Evolutionary conservation across 2,329 filamentous ascomycete genomes (phyloP), one percentile per base, ranked within the genome.

Genomic region (Phoma herbarum): DNA sequence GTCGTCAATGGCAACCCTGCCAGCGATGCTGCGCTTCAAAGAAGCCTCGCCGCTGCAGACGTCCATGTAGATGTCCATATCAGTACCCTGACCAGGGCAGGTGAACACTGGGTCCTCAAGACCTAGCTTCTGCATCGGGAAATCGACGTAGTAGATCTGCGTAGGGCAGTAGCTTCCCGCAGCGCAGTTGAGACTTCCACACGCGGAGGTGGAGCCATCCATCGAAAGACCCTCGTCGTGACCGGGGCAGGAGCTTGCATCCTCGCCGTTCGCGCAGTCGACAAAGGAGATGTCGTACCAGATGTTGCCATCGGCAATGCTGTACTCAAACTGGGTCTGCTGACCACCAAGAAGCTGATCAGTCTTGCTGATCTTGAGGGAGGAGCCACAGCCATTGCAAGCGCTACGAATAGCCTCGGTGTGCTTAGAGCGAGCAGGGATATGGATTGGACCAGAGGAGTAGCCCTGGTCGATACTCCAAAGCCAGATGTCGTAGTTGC

Each of bases 201-300:
- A 72, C 14, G 53, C 45, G 3, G 53, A 35, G 31, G 64, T 44
- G 7, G 57, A 49, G 11, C 60, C 61, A 35, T 62, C 52, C 51
- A 73, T 72, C 4, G 59, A 46, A 3, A 72, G 48, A 3, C 70
- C 69, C 26, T 61, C 61, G 14, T 63, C 61, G 14, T 68, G 64
- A 1, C 70, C 70, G 1, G 69, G 70, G 55, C 69, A 73, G 31
- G 57, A 45, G 14, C 28, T 57, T 3, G 67, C 65, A 22, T 50
- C 60, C 41, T 69, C 57, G 37, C 64, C 68, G 7, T 65, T 57
- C 4, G 68, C 69, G 48, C 70, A 73, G 52, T 73, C 61, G 48
- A 73, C 69, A 23, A 71, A 68, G 1, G 69, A 71, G 49, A 73
- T 68, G 49, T 73, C 68, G 59, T 66, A 73, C 64, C 64, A 73